Percentiles rank a stretch among this genome's conserved stretches.
Evolutionary conservation across 1,284 basidiomycete species (phyloP).

Genomic region (Malassezia nana): DNA sequence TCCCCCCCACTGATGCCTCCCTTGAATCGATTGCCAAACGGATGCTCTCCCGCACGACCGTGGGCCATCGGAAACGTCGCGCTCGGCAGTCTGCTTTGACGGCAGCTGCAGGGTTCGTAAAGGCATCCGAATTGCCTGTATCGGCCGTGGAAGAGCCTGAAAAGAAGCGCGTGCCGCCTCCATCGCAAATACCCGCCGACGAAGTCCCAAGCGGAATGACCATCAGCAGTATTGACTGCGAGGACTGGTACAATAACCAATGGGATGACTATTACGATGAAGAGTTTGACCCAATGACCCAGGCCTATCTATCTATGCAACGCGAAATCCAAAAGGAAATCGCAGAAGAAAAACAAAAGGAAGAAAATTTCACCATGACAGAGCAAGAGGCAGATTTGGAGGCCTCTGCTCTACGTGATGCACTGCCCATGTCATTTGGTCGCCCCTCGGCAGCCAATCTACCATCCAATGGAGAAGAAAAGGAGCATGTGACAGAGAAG

Average conservation of each 20-base stretch:
- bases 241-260: constrained; percentile 12
- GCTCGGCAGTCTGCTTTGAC: not conserved
- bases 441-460: not conserved
- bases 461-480: not conserved
- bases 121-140: not conserved
- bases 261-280: not conserved
- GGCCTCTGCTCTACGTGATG: constrained; percentile 1
- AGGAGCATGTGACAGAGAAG: not conserved
- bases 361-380: not conserved
- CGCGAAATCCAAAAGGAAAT: constrained; percentile 4
- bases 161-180: constrained; percentile 2
- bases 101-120: not conserved
- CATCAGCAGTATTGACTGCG: constrained; percentile 15
- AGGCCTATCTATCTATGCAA: constrained; percentile 13
- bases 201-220: constrained; percentile 11
- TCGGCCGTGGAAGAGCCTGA: not conserved
- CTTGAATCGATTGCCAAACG: constrained; percentile 13
- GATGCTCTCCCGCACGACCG: constrained; percentile 14
- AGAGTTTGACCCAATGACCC: constrained; percentile 1
- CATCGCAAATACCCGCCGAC: constrained; percentile 3
- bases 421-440: constrained; percentile 13
- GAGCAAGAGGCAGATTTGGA: not conserved
- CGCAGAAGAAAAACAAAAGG: constrained; percentile 5
- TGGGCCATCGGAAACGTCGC: constrained; percentile 11
- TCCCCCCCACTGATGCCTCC: not conserved